Evolutionary conservation across 73 alveolate species (phyloP), one percentile per base, ranked within the genome.

Genomic region (Uronychia setigera): DNA sequence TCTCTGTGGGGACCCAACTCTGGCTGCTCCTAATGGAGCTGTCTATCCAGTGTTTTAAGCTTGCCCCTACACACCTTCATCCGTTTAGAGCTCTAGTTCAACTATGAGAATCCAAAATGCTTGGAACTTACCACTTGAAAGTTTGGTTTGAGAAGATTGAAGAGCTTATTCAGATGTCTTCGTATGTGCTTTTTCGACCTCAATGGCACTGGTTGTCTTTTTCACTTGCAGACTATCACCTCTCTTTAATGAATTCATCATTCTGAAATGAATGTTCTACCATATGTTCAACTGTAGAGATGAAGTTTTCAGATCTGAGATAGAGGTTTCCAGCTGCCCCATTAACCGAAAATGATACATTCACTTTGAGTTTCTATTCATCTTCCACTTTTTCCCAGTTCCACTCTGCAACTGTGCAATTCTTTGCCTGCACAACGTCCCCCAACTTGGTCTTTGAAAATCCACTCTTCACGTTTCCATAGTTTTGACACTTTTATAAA

Each of bases 181-280:
- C n/a, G n/a, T n/a, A n/a, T n/a, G n/a, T n/a, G n/a, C n/a, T n/a
- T n/a, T n/a, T n/a, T n/a, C n/a, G n/a, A n/a, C n/a, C n/a, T n/a
- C n/a, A n/a, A n/a, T n/a, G n/a, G n/a, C n/a, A n/a, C n/a, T n/a
- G n/a, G n/a, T n/a, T n/a, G n/a, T n/a, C n/a, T n/a, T n/a, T n/a
- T n/a, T n/a, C n/a, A n/a, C n/a, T n/a, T n/a, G n/a, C n/a, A n/a
- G 32, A 5, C 32, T 67, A 5, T 67, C 32, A 67, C 79, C 32
- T 67, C 32, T 67, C 32, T 67, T 67, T 26, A 67, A 26, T 57
- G 26, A 57, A 9, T 67, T 5, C 1, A 5, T 13, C 27, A 26
- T 76, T 27, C 81, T 76, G 59, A 76, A 76, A 5, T 9, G n/a
- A 30, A 26, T 76, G 30, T 76, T 32, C 31, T 76, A 5, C 81